Evolutionary conservation across 108 stramenopile genomes (phyloP).

Genomic region (Cylindrotheca fusiformis): DNA sequence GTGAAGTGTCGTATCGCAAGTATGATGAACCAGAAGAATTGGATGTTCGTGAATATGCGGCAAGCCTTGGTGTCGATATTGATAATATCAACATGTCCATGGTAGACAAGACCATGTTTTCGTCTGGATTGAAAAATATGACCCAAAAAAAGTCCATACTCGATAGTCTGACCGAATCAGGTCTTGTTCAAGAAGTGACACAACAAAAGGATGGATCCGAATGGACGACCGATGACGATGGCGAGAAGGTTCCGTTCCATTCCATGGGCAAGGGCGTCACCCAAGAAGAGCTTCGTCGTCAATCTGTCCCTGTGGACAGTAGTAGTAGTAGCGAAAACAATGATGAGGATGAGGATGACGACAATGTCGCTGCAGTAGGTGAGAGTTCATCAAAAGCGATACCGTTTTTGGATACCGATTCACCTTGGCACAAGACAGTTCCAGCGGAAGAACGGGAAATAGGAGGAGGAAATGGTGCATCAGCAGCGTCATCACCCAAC

Average conservation of each 20-base stretch:
- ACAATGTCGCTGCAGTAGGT: too few relatives aligned
- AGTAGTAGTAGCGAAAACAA: constrained; percentile 13
- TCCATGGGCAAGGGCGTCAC: constrained; percentile 40
- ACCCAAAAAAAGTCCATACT: constrained; percentile 49
- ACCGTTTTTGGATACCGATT: constrained; percentile 55
- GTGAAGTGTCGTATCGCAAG: constrained; percentile 57
- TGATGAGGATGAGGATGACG: not conserved
- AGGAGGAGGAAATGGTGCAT: constrained; percentile 5
- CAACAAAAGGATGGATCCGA: constrained; percentile 74
- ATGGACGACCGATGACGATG: constrained; percentile 40
- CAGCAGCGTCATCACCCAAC: not conserved
- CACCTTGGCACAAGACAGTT: constrained; percentile 46
- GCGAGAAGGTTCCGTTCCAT: constrained; percentile 36
- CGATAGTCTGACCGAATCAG: constrained; percentile 52
- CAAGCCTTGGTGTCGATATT: constrained; percentile 80
- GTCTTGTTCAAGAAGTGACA: constrained; percentile 68
- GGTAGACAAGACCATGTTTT: constrained; percentile 86
- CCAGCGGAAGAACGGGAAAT: constrained; percentile 30
- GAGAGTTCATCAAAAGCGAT: constrained; percentile 22
- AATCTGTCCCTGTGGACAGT: constrained; percentile 25
- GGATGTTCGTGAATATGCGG: constrained; percentile 77
- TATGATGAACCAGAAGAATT: constrained; percentile 80
- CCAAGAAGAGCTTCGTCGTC: constrained; percentile 39
- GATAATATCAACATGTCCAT: constrained; percentile 86
- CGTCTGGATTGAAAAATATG: constrained; percentile 64